Evolutionary conservation across 306 rosid genomes (phyloP), one percentile per base, ranked within the genome.

Genomic region (Glycine tomentella): DNA sequence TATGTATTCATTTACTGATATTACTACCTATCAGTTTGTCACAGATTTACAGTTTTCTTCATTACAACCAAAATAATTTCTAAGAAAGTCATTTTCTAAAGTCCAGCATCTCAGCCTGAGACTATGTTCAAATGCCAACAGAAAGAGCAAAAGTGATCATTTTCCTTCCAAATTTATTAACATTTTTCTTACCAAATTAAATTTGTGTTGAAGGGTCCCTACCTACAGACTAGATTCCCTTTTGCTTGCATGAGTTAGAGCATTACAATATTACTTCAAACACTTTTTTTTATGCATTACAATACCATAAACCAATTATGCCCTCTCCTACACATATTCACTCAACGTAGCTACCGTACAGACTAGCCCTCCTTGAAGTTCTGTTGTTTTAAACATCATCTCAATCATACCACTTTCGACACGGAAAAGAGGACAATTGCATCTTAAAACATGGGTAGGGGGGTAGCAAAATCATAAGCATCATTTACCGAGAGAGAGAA

Each of bases 341-440:
- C 46, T 6, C 9, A 42, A 42, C 36, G 11, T 16, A 77, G 42
- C 73, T 45, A 50, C 73, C 4, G 67, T 31, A 64, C 12, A 64
- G 31, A 62, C 49, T 68, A 20, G 31, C 31, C 31, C 31, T 25
- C 31, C 31, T 25, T 25, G 31, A 25, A 25, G 31, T 25, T 74
- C 44, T 50, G 16, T 68, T 45, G 70, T 40, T 69, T 17, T 34
- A 46, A 62, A 14, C 56, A 46, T 55, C 62, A 51, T 15, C 79
- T 14, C 49, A 69, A 15, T 10, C 56, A 76, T n/a, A 67, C 78
- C 15, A 11, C 57, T 48, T 68, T 75, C 46, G 50, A 53, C 51
- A 68, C 34, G 14, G 0, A 45, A 42, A 69, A n/a, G 16, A 25
- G 42, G 49, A 17, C 1, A 57, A 70, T 17, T 4, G n/a, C 49